Evolutionary conservation across 129 eudicot genomes (phyloP).

Genomic region (Tagetes erecta): DNA sequence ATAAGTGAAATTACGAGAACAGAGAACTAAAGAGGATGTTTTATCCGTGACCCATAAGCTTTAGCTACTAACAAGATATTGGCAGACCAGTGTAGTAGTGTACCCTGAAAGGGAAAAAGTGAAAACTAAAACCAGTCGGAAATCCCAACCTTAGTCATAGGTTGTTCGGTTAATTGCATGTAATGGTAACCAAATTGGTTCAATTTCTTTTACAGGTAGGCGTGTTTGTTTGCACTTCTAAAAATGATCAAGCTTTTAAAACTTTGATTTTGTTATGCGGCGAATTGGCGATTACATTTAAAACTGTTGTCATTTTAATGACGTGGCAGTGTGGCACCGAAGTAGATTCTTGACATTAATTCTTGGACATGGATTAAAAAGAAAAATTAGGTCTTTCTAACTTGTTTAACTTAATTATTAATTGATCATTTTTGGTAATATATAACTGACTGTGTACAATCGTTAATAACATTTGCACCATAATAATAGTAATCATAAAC

Average conservation of each 20-base stretch:
- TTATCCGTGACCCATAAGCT: not conserved
- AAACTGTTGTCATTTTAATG: not conserved
- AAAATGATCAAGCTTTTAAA: not conserved
- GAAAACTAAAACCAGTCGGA: not conserved
- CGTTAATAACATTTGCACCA: not conserved
- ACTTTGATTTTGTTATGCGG: not conserved
- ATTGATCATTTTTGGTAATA: conserved; percentile 3
- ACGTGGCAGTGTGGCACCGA: not conserved
- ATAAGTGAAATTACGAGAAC: not conserved
- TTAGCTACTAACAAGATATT: not conserved
- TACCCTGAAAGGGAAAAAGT: not conserved
- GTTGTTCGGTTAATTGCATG: not conserved
- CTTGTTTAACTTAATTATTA: not conserved
- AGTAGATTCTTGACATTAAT: not conserved
- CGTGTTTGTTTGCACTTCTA: not conserved
- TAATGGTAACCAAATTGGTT: not conserved
- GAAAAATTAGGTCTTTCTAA: not conserved
- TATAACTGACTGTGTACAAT: not conserved
- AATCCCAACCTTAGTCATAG: not conserved
- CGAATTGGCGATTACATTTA: not conserved
- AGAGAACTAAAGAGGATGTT: not conserved
- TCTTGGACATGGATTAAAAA: not conserved
- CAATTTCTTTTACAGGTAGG: not conserved
- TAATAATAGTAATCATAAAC: not conserved
- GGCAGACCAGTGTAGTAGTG: conserved; percentile 1